Evolutionary conservation across 1,284 basidiomycete genomes (phyloP), one percentile per base, ranked within the genome.

Genomic region (Rhizoctonia solani): DNA sequence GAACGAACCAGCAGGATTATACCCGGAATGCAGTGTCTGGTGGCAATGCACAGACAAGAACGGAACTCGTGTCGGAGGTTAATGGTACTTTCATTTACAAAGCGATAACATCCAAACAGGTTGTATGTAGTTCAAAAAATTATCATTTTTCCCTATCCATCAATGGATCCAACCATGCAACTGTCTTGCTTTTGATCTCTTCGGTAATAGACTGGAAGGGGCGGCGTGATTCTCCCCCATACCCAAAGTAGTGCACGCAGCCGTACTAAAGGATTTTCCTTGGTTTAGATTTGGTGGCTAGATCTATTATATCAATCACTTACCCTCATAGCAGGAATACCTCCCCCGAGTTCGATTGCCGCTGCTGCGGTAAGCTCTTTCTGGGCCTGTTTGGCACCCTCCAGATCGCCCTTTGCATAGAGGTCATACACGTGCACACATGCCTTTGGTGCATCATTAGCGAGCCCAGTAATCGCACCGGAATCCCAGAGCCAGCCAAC

Each of bases 1-100:
- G 0, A 78, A 88, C 68, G 88, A 89, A 72, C 88, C 87, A 5
- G 79, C 72, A 29, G 85, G 81, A 1, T 75, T 77, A 2, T 75
- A 44, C 34, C 74, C 74, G 1, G 59, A 65, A 23, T 74, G 75
- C 56, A 71, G 69, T 13, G 70, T 73, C 3, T 72, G 69, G 72
- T 71, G 66, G 23, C 71, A 72, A 55, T 75, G 74, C 63, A 72
- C 69, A 4, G 69, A 69, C 47, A 65, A 71, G 67, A 73, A 74
- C 56, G 74, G 74, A 21, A 73, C 72, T 14, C 70, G 61, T 6
- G 69, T 72, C 23, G 69, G 69, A 30, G 69, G 37, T 32, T 65
- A 65, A 65, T 53, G 52, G 49, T 27, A 4, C 25, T 37, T 29
- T n/a, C 13, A 16, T n/a, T 29, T 27, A 53, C 14, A 16, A 44